Evolutionary conservation across 495 filamentous ascomycete genomes (phyloP).

Genomic region (Geoglossum glabrum): DNA sequence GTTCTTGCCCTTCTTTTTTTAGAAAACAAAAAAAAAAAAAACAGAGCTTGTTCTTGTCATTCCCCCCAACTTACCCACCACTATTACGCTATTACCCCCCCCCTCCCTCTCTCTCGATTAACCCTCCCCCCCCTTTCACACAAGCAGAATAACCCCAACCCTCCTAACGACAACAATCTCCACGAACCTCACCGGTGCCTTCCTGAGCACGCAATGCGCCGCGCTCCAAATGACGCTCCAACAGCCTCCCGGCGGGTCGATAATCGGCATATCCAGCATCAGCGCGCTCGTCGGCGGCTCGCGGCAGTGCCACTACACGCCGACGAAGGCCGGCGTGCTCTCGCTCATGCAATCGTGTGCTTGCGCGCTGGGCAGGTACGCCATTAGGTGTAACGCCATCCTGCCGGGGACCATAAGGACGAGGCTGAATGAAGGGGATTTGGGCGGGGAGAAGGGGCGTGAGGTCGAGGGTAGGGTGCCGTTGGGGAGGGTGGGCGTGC

Average conservation of each 20-base stretch:
- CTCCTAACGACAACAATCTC: conserved; percentile 44
- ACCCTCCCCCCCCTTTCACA: background rate
- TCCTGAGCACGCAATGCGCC: conserved; percentile 68
- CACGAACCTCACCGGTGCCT: conserved; percentile 72
- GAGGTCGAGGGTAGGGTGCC: conserved; percentile 82
- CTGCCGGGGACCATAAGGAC: conserved; percentile 73
- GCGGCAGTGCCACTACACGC: conserved; percentile 70
- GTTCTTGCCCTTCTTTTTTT: background rate
- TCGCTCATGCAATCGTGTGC: conserved; percentile 74
- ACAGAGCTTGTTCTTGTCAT: too few species aligned
- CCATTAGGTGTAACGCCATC: conserved; percentile 68
- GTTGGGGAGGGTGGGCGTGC: conserved; percentile 48
- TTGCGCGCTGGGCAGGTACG: conserved; percentile 53
- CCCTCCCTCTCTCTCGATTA: background rate
- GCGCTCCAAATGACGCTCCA: conserved; percentile 60
- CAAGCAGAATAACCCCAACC: conserved; percentile 29
- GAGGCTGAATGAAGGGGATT: conserved; percentile 69
- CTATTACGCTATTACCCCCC: background rate
- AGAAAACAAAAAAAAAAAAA: too few species aligned
- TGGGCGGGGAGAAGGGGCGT: conserved; percentile 47
- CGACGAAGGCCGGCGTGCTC: conserved; percentile 71
- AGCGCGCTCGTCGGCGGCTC: conserved; percentile 69
- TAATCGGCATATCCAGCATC: conserved; percentile 72
- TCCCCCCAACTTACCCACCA: too few species aligned
- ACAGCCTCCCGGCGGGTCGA: conserved; percentile 42